phyloP scores from a whole-genome alignment of 106 monocot genomes.

The Dactylorhiza incarnata region DNA sequence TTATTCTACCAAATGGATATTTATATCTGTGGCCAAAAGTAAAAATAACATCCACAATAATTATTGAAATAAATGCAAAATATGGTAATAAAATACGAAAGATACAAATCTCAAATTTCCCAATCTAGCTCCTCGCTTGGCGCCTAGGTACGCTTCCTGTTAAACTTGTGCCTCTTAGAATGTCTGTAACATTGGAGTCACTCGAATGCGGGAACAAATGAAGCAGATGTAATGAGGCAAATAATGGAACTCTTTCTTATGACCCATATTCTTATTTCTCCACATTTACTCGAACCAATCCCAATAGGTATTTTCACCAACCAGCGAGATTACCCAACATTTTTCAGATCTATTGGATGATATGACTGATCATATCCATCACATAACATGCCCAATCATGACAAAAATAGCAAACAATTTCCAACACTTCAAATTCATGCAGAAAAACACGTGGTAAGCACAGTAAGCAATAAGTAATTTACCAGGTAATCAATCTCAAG shows the following conservation, averaged over 20 bases:
- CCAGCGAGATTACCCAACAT: not conserved
- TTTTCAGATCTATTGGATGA: not conserved
- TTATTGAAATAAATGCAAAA: not conserved
- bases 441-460: not conserved
- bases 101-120: no score
- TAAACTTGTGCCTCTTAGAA: no score
- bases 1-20: no score
- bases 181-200: no score
- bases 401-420: not conserved
- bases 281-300: not conserved
- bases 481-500: constrained; percentile 87
- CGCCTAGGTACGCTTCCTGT: no score
- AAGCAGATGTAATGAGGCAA: not conserved
- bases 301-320: not conserved
- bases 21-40: no score
- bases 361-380: not conserved
- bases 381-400: not conserved
- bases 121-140: no score
- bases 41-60: no score
- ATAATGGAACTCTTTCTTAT: not conserved
- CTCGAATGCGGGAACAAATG: not conserved
- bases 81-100: not conserved
- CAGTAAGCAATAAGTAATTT: constrained; percentile 1
- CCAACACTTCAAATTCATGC: not conserved
- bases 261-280: not conserved